Percentiles rank a stretch among this genome's conserved stretches.
These are phyloP conservation scores for Andrographis paniculata DNA, from an alignment of 305 asterid species.

Conservation along the genomic window DNA sequence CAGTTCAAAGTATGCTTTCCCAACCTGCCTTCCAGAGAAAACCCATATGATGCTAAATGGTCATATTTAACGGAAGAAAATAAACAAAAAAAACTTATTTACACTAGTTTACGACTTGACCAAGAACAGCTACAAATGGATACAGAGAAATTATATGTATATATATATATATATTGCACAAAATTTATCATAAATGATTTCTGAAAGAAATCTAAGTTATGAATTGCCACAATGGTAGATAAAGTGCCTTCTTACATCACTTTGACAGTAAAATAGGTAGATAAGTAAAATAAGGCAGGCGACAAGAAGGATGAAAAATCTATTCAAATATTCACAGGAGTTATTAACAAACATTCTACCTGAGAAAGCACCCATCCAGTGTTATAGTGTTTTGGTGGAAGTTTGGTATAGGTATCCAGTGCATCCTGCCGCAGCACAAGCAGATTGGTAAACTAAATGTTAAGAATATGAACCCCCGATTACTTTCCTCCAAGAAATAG, in stretches of 20 bases:
- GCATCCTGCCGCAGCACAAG: conserved; percentile 66
- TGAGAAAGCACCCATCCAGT: conserved; percentile 98
- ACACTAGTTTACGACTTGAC: conserved; percentile 4
- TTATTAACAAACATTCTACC: conserved; percentile 31
- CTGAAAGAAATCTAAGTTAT: no score
- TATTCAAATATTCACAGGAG: not conserved
- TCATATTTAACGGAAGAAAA: conserved; percentile 18
- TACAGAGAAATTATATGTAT: no score
- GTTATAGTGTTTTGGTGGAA: conserved; percentile 84
- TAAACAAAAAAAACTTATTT: not conserved
- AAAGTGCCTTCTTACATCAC: no score
- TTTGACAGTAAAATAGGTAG: no score
- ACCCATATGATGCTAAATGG: conserved; percentile 18
- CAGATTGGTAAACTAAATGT: conserved; percentile 11
- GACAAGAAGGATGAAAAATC: not conserved
- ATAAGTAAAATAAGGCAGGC: no score
- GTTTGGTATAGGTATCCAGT: conserved; percentile 55
- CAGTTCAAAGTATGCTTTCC: conserved; percentile 83
- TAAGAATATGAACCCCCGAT: conserved; percentile 9
- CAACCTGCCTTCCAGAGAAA: conserved; percentile 50
- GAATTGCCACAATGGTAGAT: no score
- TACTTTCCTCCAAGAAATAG: conserved; percentile 14
- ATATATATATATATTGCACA: no score
- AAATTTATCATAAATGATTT: no score
- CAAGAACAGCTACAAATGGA: no score